Conservation (phyloP, 306 rosid species). For the Acacia acuminata region DNA sequence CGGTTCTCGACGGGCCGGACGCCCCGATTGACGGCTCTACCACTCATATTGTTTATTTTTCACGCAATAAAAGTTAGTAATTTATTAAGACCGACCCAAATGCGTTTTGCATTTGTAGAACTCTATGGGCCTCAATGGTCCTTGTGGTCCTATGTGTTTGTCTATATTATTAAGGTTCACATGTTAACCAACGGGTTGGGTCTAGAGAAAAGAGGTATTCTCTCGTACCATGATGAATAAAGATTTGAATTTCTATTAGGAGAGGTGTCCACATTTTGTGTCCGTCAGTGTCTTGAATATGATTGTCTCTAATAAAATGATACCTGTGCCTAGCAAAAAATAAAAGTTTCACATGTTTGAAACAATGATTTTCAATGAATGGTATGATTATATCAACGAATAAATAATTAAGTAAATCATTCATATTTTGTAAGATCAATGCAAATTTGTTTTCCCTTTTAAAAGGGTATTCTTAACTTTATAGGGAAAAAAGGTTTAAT, state of each 20-base stretch:
- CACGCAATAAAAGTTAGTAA: background rate
- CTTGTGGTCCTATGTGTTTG: conserved; percentile 13
- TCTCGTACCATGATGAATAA: no score
- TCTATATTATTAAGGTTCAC: conserved; percentile 39
- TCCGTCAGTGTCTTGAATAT: no score
- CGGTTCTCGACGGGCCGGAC: no score
- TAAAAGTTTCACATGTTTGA: conserved; percentile 31
- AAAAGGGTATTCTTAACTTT: background rate
- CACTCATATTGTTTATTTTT: background rate
- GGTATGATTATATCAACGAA: conserved; percentile 17
- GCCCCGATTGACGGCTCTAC: no score
- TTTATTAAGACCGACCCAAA: conserved; percentile 4
- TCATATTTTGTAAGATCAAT: background rate
- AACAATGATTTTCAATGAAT: conserved; percentile 31
- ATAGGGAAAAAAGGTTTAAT: conserved; percentile 25
- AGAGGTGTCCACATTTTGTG: no score
- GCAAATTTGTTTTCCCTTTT: background rate
- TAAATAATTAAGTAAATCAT: background rate
- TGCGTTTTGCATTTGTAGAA: background rate
- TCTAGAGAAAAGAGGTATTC: no score
- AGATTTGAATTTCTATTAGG: no score
- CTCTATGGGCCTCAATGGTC: conserved; percentile 14
- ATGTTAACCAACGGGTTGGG: background rate
- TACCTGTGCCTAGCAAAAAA: no score
- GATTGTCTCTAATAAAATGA: no score